These are phyloP conservation scores for Coriaria nepalensis DNA, from an alignment of 306 rosid genomes.

Conservation along the genomic window DNA sequence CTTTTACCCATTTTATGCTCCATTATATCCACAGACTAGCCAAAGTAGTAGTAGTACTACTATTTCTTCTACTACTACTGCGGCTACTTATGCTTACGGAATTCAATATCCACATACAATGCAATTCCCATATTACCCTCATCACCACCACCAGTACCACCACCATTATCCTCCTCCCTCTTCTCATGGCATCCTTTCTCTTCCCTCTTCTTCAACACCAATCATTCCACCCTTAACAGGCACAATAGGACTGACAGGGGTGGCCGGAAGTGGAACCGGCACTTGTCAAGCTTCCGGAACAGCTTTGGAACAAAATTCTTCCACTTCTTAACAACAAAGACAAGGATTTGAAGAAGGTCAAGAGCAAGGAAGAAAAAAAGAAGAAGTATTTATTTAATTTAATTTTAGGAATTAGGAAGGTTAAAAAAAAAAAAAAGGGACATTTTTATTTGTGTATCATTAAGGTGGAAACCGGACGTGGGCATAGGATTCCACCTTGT, in stretches of 20 bases:
- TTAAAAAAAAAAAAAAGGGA: slow-evolving; percentile 35
- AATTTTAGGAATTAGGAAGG: slow-evolving; percentile 19
- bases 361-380: slow-evolving; percentile 11
- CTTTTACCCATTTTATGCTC: slow-evolving; percentile 63
- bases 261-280: slow-evolving; percentile 12
- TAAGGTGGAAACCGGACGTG: slow-evolving; percentile 34
- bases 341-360: slow-evolving; percentile 11
- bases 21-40: slow-evolving; percentile 39
- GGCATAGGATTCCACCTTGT: slow-evolving; percentile 80
- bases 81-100: slow-evolving; percentile 58
- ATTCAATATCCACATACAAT: slow-evolving; percentile 60
- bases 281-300: slow-evolving; percentile 36
- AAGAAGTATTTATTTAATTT: slow-evolving; percentile 16
- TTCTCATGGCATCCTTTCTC: slow-evolving; percentile 43
- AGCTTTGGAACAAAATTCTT: slow-evolving; percentile 41
- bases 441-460: slow-evolving; percentile 32
- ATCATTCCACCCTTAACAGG: slow-evolving; percentile 30
- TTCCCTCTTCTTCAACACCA: slow-evolving; percentile 53
- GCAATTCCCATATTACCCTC: slow-evolving; percentile 58
- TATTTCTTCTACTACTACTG: too few species aligned
- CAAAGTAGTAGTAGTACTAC: slow-evolving; percentile 11
- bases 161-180: slow-evolving; percentile 49
- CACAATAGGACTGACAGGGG: slow-evolving; percentile 19
- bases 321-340: slow-evolving; percentile 33
- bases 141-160: slow-evolving; percentile 52